phyloP scores from a whole-genome alignment of 768 basidiomycete species.

The Leucogyrophana mollusca region DNA sequence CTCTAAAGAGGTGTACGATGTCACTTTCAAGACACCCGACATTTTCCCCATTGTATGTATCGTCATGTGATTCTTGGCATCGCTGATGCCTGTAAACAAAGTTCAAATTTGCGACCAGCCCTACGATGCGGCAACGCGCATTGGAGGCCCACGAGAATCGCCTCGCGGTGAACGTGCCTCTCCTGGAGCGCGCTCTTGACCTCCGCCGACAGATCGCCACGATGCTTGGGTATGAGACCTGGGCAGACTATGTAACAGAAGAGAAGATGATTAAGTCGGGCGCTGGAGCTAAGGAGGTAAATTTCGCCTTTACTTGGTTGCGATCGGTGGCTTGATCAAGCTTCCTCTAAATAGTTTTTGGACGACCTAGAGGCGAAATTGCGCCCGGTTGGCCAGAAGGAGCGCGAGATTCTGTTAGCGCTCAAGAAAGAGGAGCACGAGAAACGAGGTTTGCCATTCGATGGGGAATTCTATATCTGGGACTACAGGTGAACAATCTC shows the following conservation, averaged over 20 bases:
- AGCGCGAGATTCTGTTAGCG: conserved; percentile 62
- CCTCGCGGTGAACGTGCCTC: conserved; percentile 64
- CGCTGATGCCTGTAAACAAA: too few species aligned
- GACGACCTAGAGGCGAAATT: conserved; percentile 73
- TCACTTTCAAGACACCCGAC: conserved; percentile 82
- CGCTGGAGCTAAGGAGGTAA: conserved; percentile 55
- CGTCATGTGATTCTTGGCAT: background rate
- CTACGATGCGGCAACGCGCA: conserved; percentile 65
- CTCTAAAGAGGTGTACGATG: conserved; percentile 59
- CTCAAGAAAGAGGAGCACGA: conserved; percentile 77
- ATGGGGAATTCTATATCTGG: conserved; percentile 79
- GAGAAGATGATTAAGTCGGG: conserved; percentile 83
- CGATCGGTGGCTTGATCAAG: background rate
- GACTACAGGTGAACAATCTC: conserved; percentile 74
- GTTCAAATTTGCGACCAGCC: conserved; percentile 80
- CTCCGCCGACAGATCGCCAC: conserved; percentile 69
- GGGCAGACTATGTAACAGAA: conserved; percentile 85
- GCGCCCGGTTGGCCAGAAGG: conserved; percentile 66
- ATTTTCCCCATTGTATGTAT: conserved; percentile 69
- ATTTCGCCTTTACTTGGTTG: conserved; percentile 7
- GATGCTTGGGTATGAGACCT: conserved; percentile 71
- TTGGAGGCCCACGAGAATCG: conserved; percentile 69
- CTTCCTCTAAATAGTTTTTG: conserved; percentile 54
- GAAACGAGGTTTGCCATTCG: conserved; percentile 56
- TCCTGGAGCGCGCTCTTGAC: conserved; percentile 65